Evolutionary conservation across 495 filamentous ascomycete genomes (phyloP).

Genomic region (Daldinia decipiens): DNA sequence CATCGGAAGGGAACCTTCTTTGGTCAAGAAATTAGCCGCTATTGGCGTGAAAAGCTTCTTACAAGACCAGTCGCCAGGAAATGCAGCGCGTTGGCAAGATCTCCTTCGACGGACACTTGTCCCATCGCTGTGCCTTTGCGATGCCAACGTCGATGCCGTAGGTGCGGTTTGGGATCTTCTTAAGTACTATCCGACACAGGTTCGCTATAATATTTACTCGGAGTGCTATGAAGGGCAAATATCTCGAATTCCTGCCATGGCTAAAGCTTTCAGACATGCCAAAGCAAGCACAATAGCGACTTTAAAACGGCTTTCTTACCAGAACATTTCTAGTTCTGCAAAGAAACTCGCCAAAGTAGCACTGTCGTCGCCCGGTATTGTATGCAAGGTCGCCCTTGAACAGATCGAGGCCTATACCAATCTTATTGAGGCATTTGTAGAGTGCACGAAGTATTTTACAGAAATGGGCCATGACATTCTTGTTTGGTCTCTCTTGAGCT

Average conservation of each 20-base stretch:
- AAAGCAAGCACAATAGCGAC: conserved; percentile 80
- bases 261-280: conserved; percentile 78
- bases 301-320: conserved; percentile 84
- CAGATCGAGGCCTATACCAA: conserved; percentile 94
- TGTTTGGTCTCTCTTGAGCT: conserved; percentile 85
- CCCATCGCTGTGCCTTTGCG: conserved; percentile 83
- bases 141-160: conserved; percentile 81
- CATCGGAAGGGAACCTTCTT: conserved; percentile 80
- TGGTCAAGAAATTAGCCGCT: conserved; percentile 81
- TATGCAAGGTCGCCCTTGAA: conserved; percentile 84
- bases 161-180: conserved; percentile 86
- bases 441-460: conserved; percentile 93
- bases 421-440: conserved; percentile 89
- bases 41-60: conserved; percentile 81
- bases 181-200: conserved; percentile 76
- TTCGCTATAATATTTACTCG: conserved; percentile 88
- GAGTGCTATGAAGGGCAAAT: conserved; percentile 87
- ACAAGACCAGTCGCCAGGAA: conserved; percentile 73
- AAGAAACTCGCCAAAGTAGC: conserved; percentile 87
- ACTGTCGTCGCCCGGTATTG: conserved; percentile 85
- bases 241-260: conserved; percentile 80
- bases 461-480: conserved; percentile 92
- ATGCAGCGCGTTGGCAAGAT: conserved; percentile 77
- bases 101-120: conserved; percentile 84
- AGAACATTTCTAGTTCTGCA: conserved; percentile 85